Conservation (phyloP, 192 early-diverging fungal genomes). For the Backusella mclennaniae region DNA sequence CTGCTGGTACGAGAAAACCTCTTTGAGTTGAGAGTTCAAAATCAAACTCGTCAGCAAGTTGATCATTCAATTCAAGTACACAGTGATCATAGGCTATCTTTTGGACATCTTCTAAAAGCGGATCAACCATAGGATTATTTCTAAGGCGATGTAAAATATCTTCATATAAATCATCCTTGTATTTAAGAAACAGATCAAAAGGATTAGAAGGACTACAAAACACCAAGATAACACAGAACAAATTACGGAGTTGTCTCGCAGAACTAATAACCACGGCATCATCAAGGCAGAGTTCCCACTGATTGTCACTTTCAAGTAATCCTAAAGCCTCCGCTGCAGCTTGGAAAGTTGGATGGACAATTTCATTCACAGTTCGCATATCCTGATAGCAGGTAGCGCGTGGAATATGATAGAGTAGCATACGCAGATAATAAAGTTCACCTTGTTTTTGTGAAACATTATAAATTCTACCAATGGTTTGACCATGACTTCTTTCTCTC, state of each 20-base stretch:
- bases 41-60: not conserved
- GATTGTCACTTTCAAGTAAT: not conserved
- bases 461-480: not conserved
- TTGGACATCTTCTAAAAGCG: not conserved
- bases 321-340: not conserved
- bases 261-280: not conserved
- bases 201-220: not conserved
- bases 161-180: not conserved
- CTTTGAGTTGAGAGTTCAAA: not conserved
- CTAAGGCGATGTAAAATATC: not conserved
- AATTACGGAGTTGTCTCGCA: not conserved
- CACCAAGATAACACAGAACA: not conserved
- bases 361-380: not conserved
- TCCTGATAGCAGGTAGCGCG: not conserved
- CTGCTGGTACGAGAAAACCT: not conserved
- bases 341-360: not conserved
- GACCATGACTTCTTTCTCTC: not conserved
- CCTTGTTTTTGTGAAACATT: not conserved
- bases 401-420: not conserved
- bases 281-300: not conserved
- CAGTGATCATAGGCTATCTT: not conserved
- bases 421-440: not conserved
- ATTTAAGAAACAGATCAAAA: not conserved
- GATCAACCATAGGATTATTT: not conserved
- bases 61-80: not conserved